Evolutionary conservation across 2,329 filamentous ascomycete genomes (phyloP), one percentile per base, ranked within the genome.

Genomic region (Pseudogymnoascus sp.): DNA sequence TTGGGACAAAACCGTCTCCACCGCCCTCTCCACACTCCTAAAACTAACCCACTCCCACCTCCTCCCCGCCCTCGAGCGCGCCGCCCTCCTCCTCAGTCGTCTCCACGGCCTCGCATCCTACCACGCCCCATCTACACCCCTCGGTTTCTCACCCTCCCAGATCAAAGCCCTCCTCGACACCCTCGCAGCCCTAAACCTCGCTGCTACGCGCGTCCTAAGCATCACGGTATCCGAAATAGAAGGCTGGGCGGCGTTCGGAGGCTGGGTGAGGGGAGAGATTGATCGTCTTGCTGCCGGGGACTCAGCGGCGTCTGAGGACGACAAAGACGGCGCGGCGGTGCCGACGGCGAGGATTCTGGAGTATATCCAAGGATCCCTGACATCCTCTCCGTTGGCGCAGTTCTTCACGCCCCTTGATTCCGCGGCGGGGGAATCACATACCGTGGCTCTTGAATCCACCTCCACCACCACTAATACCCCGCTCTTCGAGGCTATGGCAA

Each of bases 1-100:
- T 59, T 99, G 95, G 95, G 93, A 98, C 66, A 96, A 93, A 71
- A 88, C 90, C 5, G 89, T 96, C 2, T 82, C 84, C 1, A 85
- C 86, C 3, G 91, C 92, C 0, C 87, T 97, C 19, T 87, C 90
- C 65, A 88, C 86, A 62, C 81, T 98, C 8, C 85, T 91, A 60
- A 84, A 85, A 61, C 81, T 98, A 11, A 81, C 92, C 0, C 93
- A 96, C 71, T 89, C 96, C 72, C 93, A 96, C 73, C 86, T 97
- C 61, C 81, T 98, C 2, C 95, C 95, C 0, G 91, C 91, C 0
- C 79, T 98, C 1, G 92, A 98, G 69, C 86, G 93, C 61, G 89
- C 89, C 68, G 84, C 84, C 56, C 86, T 97, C 24, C 87, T 96
- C 33, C 82, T 96, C 28, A 91, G 89, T 68, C 87, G 91, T 11